A percentile compares a stretch with the other conserved stretches of the same genome.
These are phyloP conservation scores for Pelargonium nanum DNA, from an alignment of 345 rosid genomes.

Conservation along the genomic window DNA sequence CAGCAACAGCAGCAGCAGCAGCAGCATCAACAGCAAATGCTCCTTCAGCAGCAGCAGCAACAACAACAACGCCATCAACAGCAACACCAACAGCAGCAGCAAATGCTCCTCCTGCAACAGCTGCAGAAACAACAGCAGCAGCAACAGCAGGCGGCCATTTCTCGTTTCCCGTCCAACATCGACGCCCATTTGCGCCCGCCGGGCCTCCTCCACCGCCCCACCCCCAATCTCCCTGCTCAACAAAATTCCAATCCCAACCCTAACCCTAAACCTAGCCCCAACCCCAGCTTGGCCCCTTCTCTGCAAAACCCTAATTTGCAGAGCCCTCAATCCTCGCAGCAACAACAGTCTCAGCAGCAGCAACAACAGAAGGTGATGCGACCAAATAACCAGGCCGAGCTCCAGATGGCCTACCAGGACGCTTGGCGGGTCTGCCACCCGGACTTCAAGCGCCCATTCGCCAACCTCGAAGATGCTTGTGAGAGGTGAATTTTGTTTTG, in stretches of 20 bases:
- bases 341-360: conserved; percentile 19
- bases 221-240: neutral
- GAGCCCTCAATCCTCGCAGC: conserved; percentile 15
- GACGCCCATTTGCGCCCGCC: conserved; percentile 69
- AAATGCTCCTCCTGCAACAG: conserved; percentile 48
- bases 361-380: conserved; percentile 56
- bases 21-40: conserved; percentile 28
- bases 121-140: conserved; percentile 56
- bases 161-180: conserved; percentile 90
- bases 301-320: conserved; percentile 25
- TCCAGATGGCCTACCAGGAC: conserved; percentile 88
- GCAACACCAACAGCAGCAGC: conserved; percentile 62
- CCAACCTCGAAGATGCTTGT: conserved; percentile 85
- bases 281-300: conserved; percentile 19
- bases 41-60: conserved; percentile 18
- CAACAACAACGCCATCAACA: conserved; percentile 42
- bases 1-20: conserved; percentile 41
- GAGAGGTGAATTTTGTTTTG: conserved; percentile 44
- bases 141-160: conserved; percentile 63
- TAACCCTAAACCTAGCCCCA: conserved; percentile 13
- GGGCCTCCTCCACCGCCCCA: conserved; percentile 37
- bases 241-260: conserved; percentile 5
- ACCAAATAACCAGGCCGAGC: conserved; percentile 65
- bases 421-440: conserved; percentile 94
- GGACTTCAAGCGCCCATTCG: conserved; percentile 72